A percentile compares a stretch with the other conserved stretches of the same genome.
Evolutionary conservation across 2,329 filamentous ascomycete genomes (phyloP).

Genomic region (Hypoxylon sp.): DNA sequence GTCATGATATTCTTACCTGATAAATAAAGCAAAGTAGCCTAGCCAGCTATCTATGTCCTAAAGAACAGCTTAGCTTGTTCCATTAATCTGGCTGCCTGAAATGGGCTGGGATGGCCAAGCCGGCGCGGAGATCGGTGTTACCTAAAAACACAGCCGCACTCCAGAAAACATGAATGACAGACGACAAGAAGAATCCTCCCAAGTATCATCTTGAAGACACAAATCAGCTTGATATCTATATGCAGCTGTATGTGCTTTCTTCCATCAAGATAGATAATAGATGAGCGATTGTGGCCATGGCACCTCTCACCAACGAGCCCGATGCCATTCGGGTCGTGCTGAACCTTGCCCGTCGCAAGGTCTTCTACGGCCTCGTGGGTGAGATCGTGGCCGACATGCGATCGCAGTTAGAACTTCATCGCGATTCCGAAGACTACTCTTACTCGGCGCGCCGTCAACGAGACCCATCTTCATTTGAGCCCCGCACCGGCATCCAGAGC

Average conservation of each 20-base stretch:
- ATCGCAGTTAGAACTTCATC: slow-evolving; percentile 55
- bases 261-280: too few species aligned
- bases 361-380: slow-evolving; percentile 58
- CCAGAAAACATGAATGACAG: slow-evolving; percentile 8
- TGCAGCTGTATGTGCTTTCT: neutral
- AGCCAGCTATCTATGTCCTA: neutral
- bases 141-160: neutral
- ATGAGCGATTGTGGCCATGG: slow-evolving; percentile 49
- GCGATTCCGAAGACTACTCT: slow-evolving; percentile 35
- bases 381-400: slow-evolving; percentile 65
- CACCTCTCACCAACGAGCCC: slow-evolving; percentile 62
- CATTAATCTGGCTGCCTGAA: slow-evolving; percentile 33
- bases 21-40: neutral
- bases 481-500: slow-evolving; percentile 19
- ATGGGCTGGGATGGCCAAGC: too few species aligned
- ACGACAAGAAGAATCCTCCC: neutral
- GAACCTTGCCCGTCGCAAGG: slow-evolving; percentile 59
- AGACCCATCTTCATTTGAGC: slow-evolving; percentile 32
- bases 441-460: slow-evolving; percentile 26
- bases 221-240: neutral
- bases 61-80: neutral
- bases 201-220: neutral
- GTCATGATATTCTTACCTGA: neutral
- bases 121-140: neutral
- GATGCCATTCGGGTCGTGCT: slow-evolving; percentile 64